Evolutionary conservation across 2,329 filamentous ascomycete genomes (phyloP), one percentile per base, ranked within the genome.

Genomic region (Dactylellina drechsleri): DNA sequence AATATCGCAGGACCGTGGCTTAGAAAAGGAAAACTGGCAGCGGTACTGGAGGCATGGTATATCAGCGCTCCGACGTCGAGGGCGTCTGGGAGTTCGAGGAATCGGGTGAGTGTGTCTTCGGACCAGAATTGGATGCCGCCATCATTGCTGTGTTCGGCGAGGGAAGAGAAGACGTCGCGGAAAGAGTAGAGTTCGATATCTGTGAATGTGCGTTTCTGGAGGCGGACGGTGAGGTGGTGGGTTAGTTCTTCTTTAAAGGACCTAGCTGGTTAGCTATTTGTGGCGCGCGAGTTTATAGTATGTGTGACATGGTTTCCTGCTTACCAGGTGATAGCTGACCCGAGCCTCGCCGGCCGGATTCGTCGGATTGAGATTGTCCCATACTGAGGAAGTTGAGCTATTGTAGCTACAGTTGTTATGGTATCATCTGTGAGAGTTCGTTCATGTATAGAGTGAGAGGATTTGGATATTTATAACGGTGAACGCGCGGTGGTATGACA

Each of bases 21-120:
- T 1, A 91, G 84, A 77, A 92, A 92, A 0, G 91, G 91, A 72
- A 93, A 92, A 0, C 90, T 88, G 36, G 89, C 91, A 0, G 92
- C 84, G 78, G 89, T 91, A 3, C 88, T 89, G 1, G 89, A 81
- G 85, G 92, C 90, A 79, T 91, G 89, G 79, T 91, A 92, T 53
- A 92, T 79, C 50, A 92, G 85, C 1, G 89, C 86, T 2, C 89
- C 90, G 6, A 87, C 89, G 59, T 85, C 86, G 26, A 92, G 83
- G 26, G 89, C 85, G 79, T 92, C 90, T 2, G 91, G 91, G 18
- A 93, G 85, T 81, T 91, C 89, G 52, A 93, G 86, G 80, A 91
- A 92, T 40, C 89, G 86, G 73, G 88, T 86, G 77, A 92, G 83
- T 10, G 90, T 92, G 60, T 90, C 87, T 80, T 90, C 89, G 79